A percentile compares a stretch with the other conserved stretches of the same genome.
phyloP scores from a whole-genome alignment of 495 filamentous ascomycete species.

The Choiromyces venosus region DNA sequence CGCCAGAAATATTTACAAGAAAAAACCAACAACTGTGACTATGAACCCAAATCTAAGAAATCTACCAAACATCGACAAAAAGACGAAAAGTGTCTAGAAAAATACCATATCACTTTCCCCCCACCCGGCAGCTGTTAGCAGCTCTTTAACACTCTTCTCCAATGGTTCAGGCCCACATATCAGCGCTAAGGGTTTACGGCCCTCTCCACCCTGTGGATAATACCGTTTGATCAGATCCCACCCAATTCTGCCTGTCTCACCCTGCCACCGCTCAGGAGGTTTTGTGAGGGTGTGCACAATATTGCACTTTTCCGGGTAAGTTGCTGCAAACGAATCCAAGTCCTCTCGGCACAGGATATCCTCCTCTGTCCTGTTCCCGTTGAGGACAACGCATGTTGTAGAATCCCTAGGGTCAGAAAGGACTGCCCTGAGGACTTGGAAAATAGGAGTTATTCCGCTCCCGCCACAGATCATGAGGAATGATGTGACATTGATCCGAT shows the following conservation, averaged over 20 bases:
- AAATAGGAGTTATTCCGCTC: constrained; percentile 86
- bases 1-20: background rate
- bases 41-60: background rate
- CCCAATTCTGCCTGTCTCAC: constrained; percentile 64
- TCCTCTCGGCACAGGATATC: constrained; percentile 82
- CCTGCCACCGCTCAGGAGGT: constrained; percentile 60
- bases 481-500: constrained; percentile 52
- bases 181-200: constrained; percentile 60
- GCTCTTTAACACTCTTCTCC: constrained; percentile 61
- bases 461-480: constrained; percentile 91
- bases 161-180: constrained; percentile 78
- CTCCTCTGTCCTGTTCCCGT: constrained; percentile 73
- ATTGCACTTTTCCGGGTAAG: constrained; percentile 52
- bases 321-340: constrained; percentile 56
- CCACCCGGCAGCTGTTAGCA: constrained; percentile 69
- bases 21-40: background rate
- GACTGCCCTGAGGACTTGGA: constrained; percentile 76
- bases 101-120: constrained; percentile 72
- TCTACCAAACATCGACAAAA: background rate
- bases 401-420: constrained; percentile 49
- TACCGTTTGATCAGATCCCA: constrained; percentile 58
- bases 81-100: constrained; percentile 52
- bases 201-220: constrained; percentile 44
- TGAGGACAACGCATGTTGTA: constrained; percentile 58
- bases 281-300: constrained; percentile 70